Conservation (phyloP, 257 asterid species). For the Rubia yunnanensis region DNA sequence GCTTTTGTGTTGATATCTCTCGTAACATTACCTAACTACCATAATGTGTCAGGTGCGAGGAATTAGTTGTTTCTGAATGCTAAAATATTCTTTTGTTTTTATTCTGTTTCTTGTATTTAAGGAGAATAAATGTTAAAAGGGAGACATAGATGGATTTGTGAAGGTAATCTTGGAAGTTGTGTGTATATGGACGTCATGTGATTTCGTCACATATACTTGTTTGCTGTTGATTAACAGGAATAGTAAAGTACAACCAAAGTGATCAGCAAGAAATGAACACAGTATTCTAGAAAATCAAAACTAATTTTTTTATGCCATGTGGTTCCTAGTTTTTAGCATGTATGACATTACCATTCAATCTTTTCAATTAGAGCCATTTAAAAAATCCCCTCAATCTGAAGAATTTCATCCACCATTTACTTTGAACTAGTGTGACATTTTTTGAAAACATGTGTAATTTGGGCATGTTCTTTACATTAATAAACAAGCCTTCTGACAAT, state of each 20-base stretch:
- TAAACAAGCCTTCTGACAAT: background rate
- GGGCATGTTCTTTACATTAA: background rate
- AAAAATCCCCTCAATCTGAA: background rate
- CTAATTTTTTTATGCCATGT: background rate
- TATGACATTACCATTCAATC: background rate
- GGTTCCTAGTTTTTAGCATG: background rate
- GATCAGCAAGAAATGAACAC: no score
- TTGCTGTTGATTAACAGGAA: background rate
- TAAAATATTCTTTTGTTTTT: no score
- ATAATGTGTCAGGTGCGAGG: background rate
- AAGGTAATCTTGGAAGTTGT: background rate
- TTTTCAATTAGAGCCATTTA: background rate
- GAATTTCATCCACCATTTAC: background rate
- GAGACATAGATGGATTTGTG: background rate
- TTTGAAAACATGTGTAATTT: background rate
- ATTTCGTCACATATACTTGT: background rate
- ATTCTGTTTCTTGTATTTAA: background rate
- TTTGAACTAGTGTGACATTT: background rate
- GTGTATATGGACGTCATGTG: background rate
- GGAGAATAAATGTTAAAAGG: background rate
- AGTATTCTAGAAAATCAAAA: no score
- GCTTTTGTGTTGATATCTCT: background rate
- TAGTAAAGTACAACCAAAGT: no score
- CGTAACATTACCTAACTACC: background rate
- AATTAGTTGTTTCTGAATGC: background rate